Evolutionary conservation across 306 rosid genomes (phyloP).

Genomic region (Cicer judaicum): DNA sequence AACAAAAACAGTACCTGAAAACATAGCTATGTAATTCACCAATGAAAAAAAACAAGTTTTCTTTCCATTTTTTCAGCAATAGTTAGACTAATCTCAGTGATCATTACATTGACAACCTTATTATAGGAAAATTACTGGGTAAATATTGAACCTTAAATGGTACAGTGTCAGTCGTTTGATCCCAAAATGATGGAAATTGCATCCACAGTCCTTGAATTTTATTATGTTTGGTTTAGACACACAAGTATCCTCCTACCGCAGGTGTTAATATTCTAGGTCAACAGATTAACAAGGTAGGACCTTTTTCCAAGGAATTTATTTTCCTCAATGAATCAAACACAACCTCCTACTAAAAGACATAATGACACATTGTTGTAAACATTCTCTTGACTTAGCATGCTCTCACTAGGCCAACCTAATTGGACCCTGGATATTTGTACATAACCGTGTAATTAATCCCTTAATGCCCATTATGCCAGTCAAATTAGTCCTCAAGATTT

Average conservation of each 20-base stretch:
- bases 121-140: neutral
- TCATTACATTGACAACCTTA: neutral
- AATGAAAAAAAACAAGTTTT: neutral
- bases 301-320: neutral
- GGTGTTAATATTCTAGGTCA: neutral
- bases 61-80: slow-evolving; percentile 9
- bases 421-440: neutral
- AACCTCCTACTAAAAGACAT: neutral
- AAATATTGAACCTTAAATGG: neutral
- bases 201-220: neutral
- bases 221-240: neutral
- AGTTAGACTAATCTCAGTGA: neutral
- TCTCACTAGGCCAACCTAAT: neutral
- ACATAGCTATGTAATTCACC: neutral
- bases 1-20: slow-evolving; percentile 6
- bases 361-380: neutral
- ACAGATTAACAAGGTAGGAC: neutral
- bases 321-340: neutral
- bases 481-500: neutral
- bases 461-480: neutral
- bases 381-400: neutral
- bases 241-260: neutral
- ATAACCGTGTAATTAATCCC: neutral
- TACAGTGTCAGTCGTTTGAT: neutral
- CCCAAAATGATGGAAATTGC: neutral